Evolutionary conservation across 306 rosid genomes (phyloP).

Genomic region (Fagus crenata): DNA sequence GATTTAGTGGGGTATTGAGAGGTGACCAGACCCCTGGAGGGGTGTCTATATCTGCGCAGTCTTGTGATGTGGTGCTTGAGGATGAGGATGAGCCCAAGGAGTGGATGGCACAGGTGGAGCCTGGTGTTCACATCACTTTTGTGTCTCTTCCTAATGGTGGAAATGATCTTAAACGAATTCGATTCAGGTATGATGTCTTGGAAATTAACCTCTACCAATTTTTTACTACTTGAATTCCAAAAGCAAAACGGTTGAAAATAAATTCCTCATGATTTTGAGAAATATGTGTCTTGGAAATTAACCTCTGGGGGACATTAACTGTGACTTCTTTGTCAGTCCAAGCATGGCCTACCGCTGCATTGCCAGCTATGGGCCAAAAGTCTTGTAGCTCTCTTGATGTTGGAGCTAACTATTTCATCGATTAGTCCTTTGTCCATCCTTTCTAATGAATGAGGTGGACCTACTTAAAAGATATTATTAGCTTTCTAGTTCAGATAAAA

Average conservation of each 20-base stretch:
- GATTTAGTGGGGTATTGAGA: constrained; percentile 46
- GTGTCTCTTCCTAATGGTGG: constrained; percentile 90
- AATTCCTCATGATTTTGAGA: no score
- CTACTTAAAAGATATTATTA: background rate
- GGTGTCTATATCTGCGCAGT: constrained; percentile 43
- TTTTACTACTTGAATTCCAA: background rate
- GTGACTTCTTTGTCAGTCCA: no score
- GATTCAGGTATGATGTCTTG: constrained; percentile 60
- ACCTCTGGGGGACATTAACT: no score
- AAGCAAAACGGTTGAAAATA: background rate
- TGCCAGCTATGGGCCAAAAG: no score
- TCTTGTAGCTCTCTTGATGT: background rate
- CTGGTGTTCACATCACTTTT: constrained; percentile 82
- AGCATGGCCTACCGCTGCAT: no score
- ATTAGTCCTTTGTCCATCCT: background rate
- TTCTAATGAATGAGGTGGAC: background rate
- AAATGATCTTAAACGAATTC: constrained; percentile 81
- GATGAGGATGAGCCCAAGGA: constrained; percentile 64
- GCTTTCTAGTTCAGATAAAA: background rate
- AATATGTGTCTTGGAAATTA: no score
- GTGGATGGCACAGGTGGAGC: constrained; percentile 99
- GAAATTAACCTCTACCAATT: background rate
- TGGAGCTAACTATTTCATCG: no score
- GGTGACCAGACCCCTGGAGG: constrained; percentile 60
- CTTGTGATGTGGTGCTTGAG: constrained; percentile 60